A percentile compares a stretch with the other conserved stretches of the same genome.
Evolutionary conservation across 768 basidiomycete genomes (phyloP).

Genomic region (Calvatia gigantea): DNA sequence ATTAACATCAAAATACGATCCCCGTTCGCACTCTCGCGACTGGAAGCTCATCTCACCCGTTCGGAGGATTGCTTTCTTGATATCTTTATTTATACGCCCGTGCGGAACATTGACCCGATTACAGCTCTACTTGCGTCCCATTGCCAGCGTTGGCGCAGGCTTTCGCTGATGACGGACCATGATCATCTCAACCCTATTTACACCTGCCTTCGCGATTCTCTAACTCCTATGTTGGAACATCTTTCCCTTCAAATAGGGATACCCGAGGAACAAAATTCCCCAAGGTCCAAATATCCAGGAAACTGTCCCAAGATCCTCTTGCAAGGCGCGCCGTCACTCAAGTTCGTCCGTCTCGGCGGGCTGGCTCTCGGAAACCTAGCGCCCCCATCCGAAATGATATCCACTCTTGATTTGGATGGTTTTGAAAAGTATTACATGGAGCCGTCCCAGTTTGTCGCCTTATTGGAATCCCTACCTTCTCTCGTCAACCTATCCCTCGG

Average conservation of each 20-base stretch:
- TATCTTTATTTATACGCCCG: conserved; percentile 23
- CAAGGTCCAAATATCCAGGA: conserved; percentile 26
- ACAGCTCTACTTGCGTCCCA: conserved; percentile 29
- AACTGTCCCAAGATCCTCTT: conserved; percentile 28
- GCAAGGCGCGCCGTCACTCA: conserved; percentile 28
- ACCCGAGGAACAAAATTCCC: conserved; percentile 22
- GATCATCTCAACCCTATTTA: conserved; percentile 24
- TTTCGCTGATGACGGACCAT: conserved; percentile 28
- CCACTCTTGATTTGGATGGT: conserved; percentile 43
- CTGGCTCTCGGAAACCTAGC: conserved; percentile 35
- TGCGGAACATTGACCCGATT: conserved; percentile 22
- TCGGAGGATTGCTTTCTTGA: conserved; percentile 35
- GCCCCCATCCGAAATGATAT: conserved; percentile 31
- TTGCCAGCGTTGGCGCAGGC: conserved; percentile 35
- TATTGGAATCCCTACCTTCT: conserved; percentile 30
- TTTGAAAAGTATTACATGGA: conserved; percentile 32
- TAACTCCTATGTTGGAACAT: conserved; percentile 33
- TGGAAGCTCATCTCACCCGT: conserved; percentile 34
- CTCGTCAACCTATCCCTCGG: conserved; percentile 40
- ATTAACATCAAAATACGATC: conserved; percentile 29
- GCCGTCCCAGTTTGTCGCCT: conserved; percentile 29
- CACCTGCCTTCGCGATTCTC: conserved; percentile 21
- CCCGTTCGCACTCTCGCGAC: conserved; percentile 20
- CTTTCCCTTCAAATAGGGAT: conserved; percentile 34
- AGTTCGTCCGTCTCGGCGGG: conserved; percentile 40